phyloP scores from a whole-genome alignment of 371 early-diverging fungal species.

The Apophysomyces sp. region DNA sequence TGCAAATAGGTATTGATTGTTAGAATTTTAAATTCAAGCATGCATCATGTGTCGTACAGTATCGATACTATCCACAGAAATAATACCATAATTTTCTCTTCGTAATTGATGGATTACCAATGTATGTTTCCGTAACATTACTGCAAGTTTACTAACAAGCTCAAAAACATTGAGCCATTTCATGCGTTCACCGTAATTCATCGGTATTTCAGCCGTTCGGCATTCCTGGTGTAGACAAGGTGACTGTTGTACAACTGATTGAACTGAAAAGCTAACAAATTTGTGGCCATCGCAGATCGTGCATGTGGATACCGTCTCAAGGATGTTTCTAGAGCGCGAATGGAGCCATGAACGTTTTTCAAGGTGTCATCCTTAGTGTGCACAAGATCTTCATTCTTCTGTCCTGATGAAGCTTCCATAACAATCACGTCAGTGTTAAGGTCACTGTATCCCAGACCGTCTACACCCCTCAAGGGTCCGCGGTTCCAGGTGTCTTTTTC shows the following conservation, averaged over 20 bases:
- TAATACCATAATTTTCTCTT: conserved; percentile 20
- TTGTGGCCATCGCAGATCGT: too few species aligned
- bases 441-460: conserved; percentile 6
- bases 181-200: conserved; percentile 14
- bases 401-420: conserved; percentile 5
- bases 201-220: too few species aligned
- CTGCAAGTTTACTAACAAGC: conserved; percentile 12
- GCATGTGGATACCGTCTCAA: not conserved
- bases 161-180: conserved; percentile 15
- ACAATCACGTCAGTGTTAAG: not conserved
- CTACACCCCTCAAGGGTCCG: conserved; percentile 7
- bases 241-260: too few species aligned
- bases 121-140: conserved; percentile 15
- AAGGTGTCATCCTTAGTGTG: conserved; percentile 9
- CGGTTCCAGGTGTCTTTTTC: conserved; percentile 14
- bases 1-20: too few species aligned
- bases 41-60: too few species aligned
- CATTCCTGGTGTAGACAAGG: conserved; percentile 8
- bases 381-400: conserved; percentile 1
- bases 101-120: conserved; percentile 16
- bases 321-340: conserved; percentile 3
- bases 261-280: too few species aligned
- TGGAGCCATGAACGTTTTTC: conserved; percentile 4
- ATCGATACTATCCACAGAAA: conserved; percentile 10
- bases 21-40: not conserved